Conservation (phyloP, 2,329 filamentous ascomycete species). For the Penicillium sclerotiorum region DNA sequence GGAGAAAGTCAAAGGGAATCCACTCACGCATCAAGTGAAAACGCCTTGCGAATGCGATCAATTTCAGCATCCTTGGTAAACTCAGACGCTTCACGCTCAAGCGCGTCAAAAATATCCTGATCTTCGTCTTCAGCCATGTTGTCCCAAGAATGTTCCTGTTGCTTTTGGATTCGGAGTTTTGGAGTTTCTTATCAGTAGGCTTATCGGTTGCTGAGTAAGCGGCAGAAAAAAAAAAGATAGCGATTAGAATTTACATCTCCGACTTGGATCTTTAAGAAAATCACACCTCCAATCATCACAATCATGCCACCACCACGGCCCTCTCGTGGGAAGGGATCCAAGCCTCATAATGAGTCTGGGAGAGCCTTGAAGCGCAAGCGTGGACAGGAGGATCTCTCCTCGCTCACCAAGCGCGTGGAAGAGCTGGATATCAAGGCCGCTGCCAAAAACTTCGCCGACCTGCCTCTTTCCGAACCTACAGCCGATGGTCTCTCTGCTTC, state of each 20-base stretch:
- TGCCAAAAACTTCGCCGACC: constrained; percentile 72
- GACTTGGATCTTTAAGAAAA: background rate
- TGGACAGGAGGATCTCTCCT: constrained; percentile 46
- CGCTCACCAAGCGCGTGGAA: constrained; percentile 46
- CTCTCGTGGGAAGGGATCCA: constrained; percentile 32
- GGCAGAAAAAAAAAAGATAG: constrained; percentile 32
- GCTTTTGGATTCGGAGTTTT: background rate
- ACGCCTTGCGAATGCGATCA: constrained; percentile 88
- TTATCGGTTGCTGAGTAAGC: constrained; percentile 44
- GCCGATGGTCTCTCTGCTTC: constrained; percentile 76
- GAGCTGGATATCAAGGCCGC: constrained; percentile 51
- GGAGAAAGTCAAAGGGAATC: background rate
- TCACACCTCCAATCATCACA: constrained; percentile 10
- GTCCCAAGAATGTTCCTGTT: background rate
- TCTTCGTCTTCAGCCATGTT: constrained; percentile 64
- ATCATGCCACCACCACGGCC: constrained; percentile 37
- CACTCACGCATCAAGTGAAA: constrained; percentile 72
- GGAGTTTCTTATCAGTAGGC: constrained; percentile 30
- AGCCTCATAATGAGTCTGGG: constrained; percentile 28
- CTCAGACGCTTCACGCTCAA: constrained; percentile 84
- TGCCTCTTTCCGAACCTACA: constrained; percentile 84
- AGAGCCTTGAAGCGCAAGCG: constrained; percentile 50
- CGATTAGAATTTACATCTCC: constrained; percentile 10
- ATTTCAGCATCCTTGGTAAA: constrained; percentile 97
- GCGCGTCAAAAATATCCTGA: constrained; percentile 74